phyloP scores from a whole-genome alignment of 805 yeast species.

The Maudiozyma bulderi region DNA sequence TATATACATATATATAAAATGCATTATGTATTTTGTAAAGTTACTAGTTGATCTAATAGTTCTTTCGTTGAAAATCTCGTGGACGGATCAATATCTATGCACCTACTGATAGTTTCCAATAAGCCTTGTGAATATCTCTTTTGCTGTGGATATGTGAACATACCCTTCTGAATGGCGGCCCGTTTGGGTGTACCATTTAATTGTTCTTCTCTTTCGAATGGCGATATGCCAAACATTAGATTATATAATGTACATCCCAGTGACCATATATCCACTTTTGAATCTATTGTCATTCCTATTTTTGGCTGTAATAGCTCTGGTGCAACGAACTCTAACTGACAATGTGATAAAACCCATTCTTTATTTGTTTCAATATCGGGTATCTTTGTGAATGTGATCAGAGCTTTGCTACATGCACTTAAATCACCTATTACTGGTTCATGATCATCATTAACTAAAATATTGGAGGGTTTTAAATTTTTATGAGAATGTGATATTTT shows the following conservation, averaged over 20 bases:
- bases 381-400: slow-evolving; percentile 45
- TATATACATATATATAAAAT: too few species aligned
- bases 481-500: slow-evolving; percentile 57
- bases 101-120: slow-evolving; percentile 44
- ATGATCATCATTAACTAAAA: slow-evolving; percentile 68
- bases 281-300: slow-evolving; percentile 49
- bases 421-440: slow-evolving; percentile 74
- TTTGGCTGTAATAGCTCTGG: slow-evolving; percentile 81
- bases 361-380: slow-evolving; percentile 64
- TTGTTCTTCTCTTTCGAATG: slow-evolving; percentile 76
- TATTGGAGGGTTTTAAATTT: slow-evolving; percentile 83
- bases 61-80: slow-evolving; percentile 57
- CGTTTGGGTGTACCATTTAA: slow-evolving; percentile 74
- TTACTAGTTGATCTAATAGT: slow-evolving; percentile 38
- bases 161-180: slow-evolving; percentile 65
- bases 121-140: slow-evolving; percentile 43
- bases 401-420: slow-evolving; percentile 68
- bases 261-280: slow-evolving; percentile 79
- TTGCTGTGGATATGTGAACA: slow-evolving; percentile 34
- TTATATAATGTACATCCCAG: slow-evolving; percentile 78
- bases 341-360: slow-evolving; percentile 65
- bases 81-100: slow-evolving; percentile 53
- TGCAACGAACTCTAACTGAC: slow-evolving; percentile 80
- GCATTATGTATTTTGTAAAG: neutral
- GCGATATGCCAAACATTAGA: slow-evolving; percentile 68